Evolutionary conservation across 2,329 filamentous ascomycete species (phyloP), one percentile per base, ranked within the genome.

Genomic region (Penicillium sp.): DNA sequence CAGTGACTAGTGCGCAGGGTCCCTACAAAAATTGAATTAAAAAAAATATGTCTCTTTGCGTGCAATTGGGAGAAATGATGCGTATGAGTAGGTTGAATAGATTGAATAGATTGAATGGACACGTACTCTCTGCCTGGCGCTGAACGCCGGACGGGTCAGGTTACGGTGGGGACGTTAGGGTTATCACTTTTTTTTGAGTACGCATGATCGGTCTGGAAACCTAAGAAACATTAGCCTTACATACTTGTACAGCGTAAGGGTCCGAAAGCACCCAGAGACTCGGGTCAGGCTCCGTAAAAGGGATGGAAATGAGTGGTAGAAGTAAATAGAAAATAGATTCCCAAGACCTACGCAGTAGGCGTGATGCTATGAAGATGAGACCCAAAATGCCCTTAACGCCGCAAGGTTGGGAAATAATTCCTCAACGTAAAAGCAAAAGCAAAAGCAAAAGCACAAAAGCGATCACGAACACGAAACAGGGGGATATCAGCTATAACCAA

Each of bases 131-230:
- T 31, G 34, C 34, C 14, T 32, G 39, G 21, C 40, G 32, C 40
- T 54, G 41, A 38, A 50, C 16, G 22, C 44, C 44, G 31, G 31
- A 38, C 16, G 44, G 24, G 18, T 43, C 31, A 39, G 38, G 32
- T 14, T 27, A 21, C 1, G 24, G 41, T 54, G 51, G 46, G 32
- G 43, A 24, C 9, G 14, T 48, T 53, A 58, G 49, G 53, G 45
- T 29, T 48, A 34, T 41, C 38, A 40, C n/a, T 34, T 14, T 10
- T 18, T 18, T 40, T 36, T 16, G 34, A 36, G 34, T 40, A 21
- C 16, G 38, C 38, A 40, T 40, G n/a, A 40, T 39, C n/a, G 6
- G 10, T 9, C 16, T 40, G 38, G 18, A n/a, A 21, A n/a, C 38
- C 5, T 21, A 2, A 9, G 18, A 11, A 40, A 40, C 8, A 13